Evolutionary conservation across 805 yeast species (phyloP).

Genomic region (Myxozyma mucilagina): DNA sequence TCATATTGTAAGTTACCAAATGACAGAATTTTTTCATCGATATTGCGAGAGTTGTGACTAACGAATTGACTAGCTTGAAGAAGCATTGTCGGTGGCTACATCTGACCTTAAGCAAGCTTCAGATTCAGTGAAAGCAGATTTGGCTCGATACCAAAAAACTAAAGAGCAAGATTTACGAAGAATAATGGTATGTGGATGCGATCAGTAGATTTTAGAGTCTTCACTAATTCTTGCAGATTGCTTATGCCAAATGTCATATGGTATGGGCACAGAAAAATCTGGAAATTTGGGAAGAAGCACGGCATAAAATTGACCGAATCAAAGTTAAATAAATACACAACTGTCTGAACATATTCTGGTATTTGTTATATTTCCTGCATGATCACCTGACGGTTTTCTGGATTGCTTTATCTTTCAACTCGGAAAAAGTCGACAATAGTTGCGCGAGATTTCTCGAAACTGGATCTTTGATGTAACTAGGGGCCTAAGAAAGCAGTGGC

Average conservation of each 20-base stretch:
- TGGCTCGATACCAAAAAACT: constrained; percentile 49
- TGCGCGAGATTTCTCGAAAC: too few relatives aligned
- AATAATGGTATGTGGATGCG: constrained; percentile 42
- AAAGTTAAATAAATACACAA: constrained; percentile 13
- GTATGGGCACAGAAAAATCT: constrained; percentile 69
- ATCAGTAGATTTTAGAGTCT: background rate
- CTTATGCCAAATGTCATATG: constrained; percentile 57
- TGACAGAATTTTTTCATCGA: background rate
- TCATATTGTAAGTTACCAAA: constrained; percentile 16
- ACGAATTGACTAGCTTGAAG: constrained; percentile 37
- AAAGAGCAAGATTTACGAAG: constrained; percentile 54
- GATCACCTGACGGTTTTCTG: too few relatives aligned
- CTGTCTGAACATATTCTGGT: background rate
- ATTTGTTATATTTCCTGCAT: too few relatives aligned
- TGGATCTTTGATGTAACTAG: too few relatives aligned
- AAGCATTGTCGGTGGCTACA: constrained; percentile 54
- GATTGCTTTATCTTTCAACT: too few relatives aligned
- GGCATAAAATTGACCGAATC: constrained; percentile 35
- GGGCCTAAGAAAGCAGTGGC: too few relatives aligned
- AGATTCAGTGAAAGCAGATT: constrained; percentile 46
- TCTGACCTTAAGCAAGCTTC: constrained; percentile 53
- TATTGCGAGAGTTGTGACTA: background rate
- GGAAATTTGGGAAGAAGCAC: constrained; percentile 68
- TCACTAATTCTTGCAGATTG: constrained; percentile 27
- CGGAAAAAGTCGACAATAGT: too few relatives aligned